Conservation (phyloP, 169 alveolate genomes). For the Fabrea salina region DNA sequence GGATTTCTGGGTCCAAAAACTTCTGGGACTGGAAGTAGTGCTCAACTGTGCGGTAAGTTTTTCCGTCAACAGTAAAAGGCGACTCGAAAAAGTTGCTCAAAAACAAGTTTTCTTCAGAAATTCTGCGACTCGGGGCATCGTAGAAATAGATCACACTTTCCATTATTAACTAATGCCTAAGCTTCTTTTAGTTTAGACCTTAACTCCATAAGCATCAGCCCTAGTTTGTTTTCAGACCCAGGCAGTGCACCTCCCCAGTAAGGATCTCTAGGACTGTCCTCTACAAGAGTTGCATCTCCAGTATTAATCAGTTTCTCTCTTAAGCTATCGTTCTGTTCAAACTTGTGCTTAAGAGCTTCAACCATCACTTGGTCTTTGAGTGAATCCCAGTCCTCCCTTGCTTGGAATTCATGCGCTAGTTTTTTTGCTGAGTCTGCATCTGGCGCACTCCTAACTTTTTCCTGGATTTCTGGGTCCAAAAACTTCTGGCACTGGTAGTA, state of each 20-base stretch:
- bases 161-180: no score
- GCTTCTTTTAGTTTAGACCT: neutral
- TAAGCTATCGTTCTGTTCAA: constrained; percentile 17
- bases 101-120: neutral
- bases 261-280: constrained; percentile 30
- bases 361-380: constrained; percentile 43
- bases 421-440: constrained; percentile 1
- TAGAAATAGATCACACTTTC: neutral
- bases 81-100: neutral
- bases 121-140: neutral
- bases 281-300: constrained; percentile 30
- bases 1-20: neutral
- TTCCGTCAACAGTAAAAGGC: neutral
- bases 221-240: constrained; percentile 31
- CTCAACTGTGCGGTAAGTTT: neutral
- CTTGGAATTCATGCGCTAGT: neutral
- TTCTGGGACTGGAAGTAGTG: neutral
- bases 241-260: constrained; percentile 40
- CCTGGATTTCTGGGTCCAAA: neutral
- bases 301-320: constrained; percentile 23
- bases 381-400: constrained; percentile 32
- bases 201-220: constrained; percentile 17
- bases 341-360: constrained; percentile 34
- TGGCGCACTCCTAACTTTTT: neutral
- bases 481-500: neutral